Percentiles rank a stretch among this genome's conserved stretches.
Conservation (phyloP, 2,329 filamentous ascomycete genomes). For the Arachnopeziza araneosa region DNA sequence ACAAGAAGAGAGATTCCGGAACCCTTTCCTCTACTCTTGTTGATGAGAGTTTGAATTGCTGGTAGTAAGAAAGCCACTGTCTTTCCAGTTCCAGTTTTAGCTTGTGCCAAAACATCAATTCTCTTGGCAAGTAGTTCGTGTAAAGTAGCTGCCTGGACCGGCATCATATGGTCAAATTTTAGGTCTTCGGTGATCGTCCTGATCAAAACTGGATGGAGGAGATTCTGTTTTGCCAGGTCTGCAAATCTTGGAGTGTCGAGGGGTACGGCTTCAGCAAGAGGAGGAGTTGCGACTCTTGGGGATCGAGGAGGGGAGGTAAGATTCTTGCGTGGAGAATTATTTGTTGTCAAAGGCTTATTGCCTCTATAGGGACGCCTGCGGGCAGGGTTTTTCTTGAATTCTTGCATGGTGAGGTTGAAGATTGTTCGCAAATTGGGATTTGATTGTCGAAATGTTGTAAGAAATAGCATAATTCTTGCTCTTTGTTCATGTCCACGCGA, state of each 20-base stretch:
- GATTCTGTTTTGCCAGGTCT: constrained; percentile 37
- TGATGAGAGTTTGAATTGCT: constrained; percentile 64
- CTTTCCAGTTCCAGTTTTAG: constrained; percentile 95
- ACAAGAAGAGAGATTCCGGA: constrained; percentile 64
- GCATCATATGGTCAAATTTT: constrained; percentile 80
- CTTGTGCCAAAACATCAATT: constrained; percentile 71
- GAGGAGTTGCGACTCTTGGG: constrained; percentile 30
- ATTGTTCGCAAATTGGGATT: constrained; percentile 15
- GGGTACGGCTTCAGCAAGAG: constrained; percentile 36
- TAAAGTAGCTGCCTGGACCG: constrained; percentile 84
- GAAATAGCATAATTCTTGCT: constrained; percentile 10
- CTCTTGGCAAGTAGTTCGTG: constrained; percentile 67
- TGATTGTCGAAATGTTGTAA: constrained; percentile 12
- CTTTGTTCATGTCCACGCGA: not conserved
- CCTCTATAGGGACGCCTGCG: constrained; percentile 21
- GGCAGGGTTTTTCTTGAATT: constrained; percentile 17
- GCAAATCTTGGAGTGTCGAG: constrained; percentile 42
- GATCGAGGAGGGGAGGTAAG: not conserved
- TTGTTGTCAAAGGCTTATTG: constrained; percentile 19
- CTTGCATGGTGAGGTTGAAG: constrained; percentile 20
- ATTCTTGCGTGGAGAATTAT: constrained; percentile 7
- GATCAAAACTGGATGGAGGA: constrained; percentile 43
- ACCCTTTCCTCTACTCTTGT: constrained; percentile 32
- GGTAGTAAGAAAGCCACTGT: constrained; percentile 90
- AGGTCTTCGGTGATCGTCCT: constrained; percentile 64